Evolutionary conservation across 495 filamentous ascomycete species (phyloP).

Genomic region (Aspergillus panamensis): DNA sequence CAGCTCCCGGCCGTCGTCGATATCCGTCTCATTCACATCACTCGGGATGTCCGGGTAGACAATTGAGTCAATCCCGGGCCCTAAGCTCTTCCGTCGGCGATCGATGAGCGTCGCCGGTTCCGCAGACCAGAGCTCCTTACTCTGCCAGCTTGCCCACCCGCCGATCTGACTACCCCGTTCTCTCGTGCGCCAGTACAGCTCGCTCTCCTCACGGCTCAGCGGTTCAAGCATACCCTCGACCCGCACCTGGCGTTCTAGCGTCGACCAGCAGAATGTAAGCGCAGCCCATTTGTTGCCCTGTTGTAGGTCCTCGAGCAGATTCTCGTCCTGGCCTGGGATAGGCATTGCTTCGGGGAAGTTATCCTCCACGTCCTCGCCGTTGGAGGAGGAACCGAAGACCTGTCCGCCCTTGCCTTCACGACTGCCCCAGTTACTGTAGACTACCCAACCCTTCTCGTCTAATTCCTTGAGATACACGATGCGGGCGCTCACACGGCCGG

Average conservation of each 20-base stretch:
- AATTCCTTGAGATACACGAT: conserved; percentile 87
- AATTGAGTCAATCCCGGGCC: conserved; percentile 33
- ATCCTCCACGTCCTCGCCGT: conserved; percentile 2
- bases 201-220: conserved; percentile 67
- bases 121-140: conserved; percentile 57
- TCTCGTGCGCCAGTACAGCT: conserved; percentile 82
- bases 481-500: conserved; percentile 77
- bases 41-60: conserved; percentile 34
- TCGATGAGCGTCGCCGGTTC: conserved; percentile 27
- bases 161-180: conserved; percentile 79
- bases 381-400: conserved; percentile 31
- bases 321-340: conserved; percentile 21
- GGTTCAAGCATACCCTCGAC: conserved; percentile 74
- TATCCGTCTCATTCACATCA: conserved; percentile 59
- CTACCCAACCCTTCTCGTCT: conserved; percentile 70
- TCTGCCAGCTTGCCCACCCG: conserved; percentile 92
- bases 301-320: conserved; percentile 12
- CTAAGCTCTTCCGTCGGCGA: conserved; percentile 33
- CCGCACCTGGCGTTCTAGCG: conserved; percentile 77
- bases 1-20: conserved; percentile 59
- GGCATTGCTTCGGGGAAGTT: conserved; percentile 29
- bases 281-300: conserved; percentile 44
- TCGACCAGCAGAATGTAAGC: conserved; percentile 53
- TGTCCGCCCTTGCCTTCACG: conserved; percentile 45
- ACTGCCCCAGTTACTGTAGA: conserved; percentile 90